A percentile compares a stretch with the other conserved stretches of the same genome.
Conservation (phyloP, 2,329 filamentous ascomycete genomes). For the Neophaeococcomyces mojaviensis region DNA sequence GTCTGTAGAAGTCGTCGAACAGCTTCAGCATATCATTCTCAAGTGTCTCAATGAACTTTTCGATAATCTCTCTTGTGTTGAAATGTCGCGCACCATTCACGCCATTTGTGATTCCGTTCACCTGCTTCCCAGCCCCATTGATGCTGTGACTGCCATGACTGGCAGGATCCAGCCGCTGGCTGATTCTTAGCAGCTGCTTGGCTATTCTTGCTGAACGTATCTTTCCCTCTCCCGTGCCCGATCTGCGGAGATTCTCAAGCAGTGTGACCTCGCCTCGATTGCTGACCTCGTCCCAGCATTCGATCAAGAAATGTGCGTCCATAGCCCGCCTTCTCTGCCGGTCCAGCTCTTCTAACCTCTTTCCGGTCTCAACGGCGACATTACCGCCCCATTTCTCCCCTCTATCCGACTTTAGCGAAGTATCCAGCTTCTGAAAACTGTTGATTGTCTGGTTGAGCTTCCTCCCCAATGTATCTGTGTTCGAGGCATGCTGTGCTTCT, state of each 20-base stretch:
- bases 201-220: slow-evolving; percentile 91
- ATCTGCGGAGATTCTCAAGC: slow-evolving; percentile 80
- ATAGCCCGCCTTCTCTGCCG: slow-evolving; percentile 80
- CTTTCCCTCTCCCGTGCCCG: slow-evolving; percentile 82
- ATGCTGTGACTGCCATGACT: slow-evolving; percentile 67
- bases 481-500: slow-evolving; percentile 85
- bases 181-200: slow-evolving; percentile 86
- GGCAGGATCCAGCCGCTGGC: slow-evolving; percentile 73
- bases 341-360: slow-evolving; percentile 87
- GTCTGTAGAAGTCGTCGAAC: slow-evolving; percentile 93
- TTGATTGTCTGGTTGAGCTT: slow-evolving; percentile 89
- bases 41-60: slow-evolving; percentile 91
- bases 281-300: slow-evolving; percentile 94
- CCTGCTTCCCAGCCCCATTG: slow-evolving; percentile 26
- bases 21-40: slow-evolving; percentile 93
- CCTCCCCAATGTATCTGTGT: slow-evolving; percentile 74
- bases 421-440: slow-evolving; percentile 83
- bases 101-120: slow-evolving; percentile 47
- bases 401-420: slow-evolving; percentile 56
- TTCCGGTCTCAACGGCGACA: slow-evolving; percentile 88
- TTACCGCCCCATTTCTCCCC: slow-evolving; percentile 56
- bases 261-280: slow-evolving; percentile 78
- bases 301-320: slow-evolving; percentile 89
- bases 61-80: slow-evolving; percentile 79
- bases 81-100: slow-evolving; percentile 32